Base-by-base conservation (phyloP, 2,329 filamentous ascomycete species). In the Fusarium denticulatum region DNA sequence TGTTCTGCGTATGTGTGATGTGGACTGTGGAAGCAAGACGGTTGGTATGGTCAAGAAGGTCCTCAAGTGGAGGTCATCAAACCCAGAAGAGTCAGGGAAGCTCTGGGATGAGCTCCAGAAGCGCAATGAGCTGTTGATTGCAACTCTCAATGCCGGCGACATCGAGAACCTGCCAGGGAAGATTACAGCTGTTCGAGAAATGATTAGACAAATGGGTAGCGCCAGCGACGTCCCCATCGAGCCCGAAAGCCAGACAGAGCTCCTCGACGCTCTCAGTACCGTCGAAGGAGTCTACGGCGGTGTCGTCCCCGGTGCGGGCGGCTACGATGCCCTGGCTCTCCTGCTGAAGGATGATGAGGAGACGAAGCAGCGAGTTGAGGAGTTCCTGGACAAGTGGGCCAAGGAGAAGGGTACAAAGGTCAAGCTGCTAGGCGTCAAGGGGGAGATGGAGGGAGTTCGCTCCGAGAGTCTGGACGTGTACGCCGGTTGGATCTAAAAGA, bases 21-120 rank as follows among this genome's bases (percentile, higher is more conserved):
- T 99, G 12, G 94, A 97, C 80, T 97, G 95, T 80, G 96, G 96
- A 37, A 96, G 92, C 55, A 90, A 97, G 85, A 98, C 96, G 13
- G 95, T 97, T 0, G 90, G 94, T 20, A 98, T 99, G 96, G 96
- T 98, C 42, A 97, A 96, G 84, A 90, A 94, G 80, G 94, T 99
- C 20, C 87, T 98, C 7, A 88, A 89, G 37, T 99, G 96, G 96
- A 87, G 93, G 58, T 88, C 89, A 56, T 83, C 88, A 53, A 90
- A 94, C 26, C 83, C 86, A 1, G 86, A 87, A 6, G 88, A 87
- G n/a, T 91, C 95, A 4, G 89, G 90, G 70, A 78, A 82, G 69
- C 85, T 98, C 24, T 98, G 95, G 94, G 87, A 88, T 52, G 85
- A 88, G 4, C 83, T 99, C 66, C 94, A 98, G 81, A 81, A 80